Conservation (phyloP, 345 rosid species). For the Populus ilicifolia region DNA sequence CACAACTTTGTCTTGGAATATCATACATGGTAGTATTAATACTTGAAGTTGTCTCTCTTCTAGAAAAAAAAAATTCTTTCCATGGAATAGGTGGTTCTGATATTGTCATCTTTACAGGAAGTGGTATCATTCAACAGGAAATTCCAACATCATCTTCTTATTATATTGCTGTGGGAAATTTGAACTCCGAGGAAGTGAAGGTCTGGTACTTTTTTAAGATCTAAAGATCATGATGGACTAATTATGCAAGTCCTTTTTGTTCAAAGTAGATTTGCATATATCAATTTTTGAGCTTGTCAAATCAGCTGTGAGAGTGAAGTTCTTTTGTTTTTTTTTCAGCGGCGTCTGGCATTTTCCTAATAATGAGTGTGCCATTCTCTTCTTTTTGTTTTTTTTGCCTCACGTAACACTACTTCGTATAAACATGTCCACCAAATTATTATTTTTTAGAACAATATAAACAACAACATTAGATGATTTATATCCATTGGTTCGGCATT, state of each 20-base stretch:
- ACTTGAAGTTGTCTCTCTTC: not conserved
- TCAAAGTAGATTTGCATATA: not conserved
- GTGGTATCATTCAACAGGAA: slow-evolving; percentile 45
- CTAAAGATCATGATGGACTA: not conserved
- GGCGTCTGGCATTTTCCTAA: not conserved
- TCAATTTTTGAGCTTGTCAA: not conserved
- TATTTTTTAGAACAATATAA: no score
- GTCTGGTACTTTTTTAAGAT: slow-evolving; percentile 34
- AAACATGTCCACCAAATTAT: not conserved
- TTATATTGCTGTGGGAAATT: slow-evolving; percentile 49
- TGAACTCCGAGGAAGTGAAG: slow-evolving; percentile 49
- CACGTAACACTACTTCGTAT: not conserved
- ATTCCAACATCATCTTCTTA: slow-evolving; percentile 36
- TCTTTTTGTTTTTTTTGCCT: not conserved
- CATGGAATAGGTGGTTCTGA: not conserved
- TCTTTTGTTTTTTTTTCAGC: not conserved
- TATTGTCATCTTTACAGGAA: slow-evolving; percentile 33
- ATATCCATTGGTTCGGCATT: slow-evolving; percentile 1
- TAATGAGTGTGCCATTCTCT: not conserved
- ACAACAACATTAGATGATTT: slow-evolving; percentile 3
- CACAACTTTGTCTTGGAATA: slow-evolving; percentile 57
- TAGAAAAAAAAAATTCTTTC: not conserved
- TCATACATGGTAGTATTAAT: slow-evolving; percentile 48
- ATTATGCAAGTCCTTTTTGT: not conserved
- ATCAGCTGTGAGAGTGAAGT: not conserved